These are phyloP conservation scores for Gigaspora rosea DNA, from an alignment of 192 early-diverging fungal genomes.

Conservation along the genomic window DNA sequence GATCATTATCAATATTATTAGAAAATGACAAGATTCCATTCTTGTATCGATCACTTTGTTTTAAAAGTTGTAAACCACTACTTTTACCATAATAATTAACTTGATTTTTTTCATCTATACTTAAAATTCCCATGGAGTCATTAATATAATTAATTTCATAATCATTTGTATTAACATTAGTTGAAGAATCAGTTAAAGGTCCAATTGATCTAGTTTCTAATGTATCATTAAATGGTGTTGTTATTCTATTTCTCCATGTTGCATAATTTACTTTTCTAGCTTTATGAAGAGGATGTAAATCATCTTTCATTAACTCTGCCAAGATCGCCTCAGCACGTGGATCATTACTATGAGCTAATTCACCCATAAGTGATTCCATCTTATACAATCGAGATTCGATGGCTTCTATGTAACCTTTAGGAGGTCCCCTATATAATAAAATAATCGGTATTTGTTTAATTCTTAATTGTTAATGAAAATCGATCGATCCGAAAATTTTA, in stretches of 20 bases:
- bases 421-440: slow-evolving; percentile 58
- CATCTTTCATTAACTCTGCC: slow-evolving; percentile 47
- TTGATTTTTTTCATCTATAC: slow-evolving; percentile 70
- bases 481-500: too few species aligned
- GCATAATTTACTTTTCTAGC: not conserved
- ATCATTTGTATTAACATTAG: slow-evolving; percentile 7
- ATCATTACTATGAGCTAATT: slow-evolving; percentile 55
- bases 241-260: not conserved
- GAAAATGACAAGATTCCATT: slow-evolving; percentile 49
- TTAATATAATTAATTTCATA: slow-evolving; percentile 44
- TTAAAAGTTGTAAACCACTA: slow-evolving; percentile 72
- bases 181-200: not conserved
- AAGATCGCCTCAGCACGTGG: slow-evolving; percentile 44
- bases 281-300: slow-evolving; percentile 34
- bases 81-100: slow-evolving; percentile 72
- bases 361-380: slow-evolving; percentile 67
- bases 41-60: slow-evolving; percentile 61
- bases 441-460: too few species aligned
- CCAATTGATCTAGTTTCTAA: not conserved
- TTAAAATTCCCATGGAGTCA: slow-evolving; percentile 61
- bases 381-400: slow-evolving; percentile 75
- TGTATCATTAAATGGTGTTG: not conserved
- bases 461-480: too few species aligned
- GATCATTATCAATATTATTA: not conserved
- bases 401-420: slow-evolving; percentile 85